These are phyloP conservation scores for Linaria vulgaris DNA, from an alignment of 257 asterid genomes.

Conservation along the genomic window DNA sequence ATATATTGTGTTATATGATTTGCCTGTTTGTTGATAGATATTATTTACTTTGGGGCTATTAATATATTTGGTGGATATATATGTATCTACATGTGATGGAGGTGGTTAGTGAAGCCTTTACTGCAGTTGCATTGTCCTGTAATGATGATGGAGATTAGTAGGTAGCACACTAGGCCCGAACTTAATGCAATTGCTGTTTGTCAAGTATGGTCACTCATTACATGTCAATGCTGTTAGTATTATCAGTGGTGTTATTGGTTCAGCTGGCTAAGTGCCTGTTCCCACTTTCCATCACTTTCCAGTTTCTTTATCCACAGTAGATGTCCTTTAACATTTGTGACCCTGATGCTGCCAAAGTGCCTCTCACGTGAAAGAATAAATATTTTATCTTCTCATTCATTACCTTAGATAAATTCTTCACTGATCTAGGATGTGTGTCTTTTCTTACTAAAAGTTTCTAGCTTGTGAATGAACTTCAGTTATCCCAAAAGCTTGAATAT, in stretches of 20 bases:
- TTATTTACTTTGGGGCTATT: background rate
- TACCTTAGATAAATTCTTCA: background rate
- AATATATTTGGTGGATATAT: too few relatives aligned
- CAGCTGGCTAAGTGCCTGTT: background rate
- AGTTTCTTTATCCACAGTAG: too few relatives aligned
- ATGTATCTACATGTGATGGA: background rate
- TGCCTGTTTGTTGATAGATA: background rate
- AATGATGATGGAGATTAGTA: constrained; percentile 8
- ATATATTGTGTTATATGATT: too few relatives aligned
- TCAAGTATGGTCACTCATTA: background rate
- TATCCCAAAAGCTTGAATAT: background rate
- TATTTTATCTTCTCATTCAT: too few relatives aligned
- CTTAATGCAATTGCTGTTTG: constrained; percentile 4
- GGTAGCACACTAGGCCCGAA: background rate
- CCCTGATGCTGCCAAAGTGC: too few relatives aligned
- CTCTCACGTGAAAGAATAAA: too few relatives aligned
- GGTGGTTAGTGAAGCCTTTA: constrained; percentile 5
- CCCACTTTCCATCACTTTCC: too few relatives aligned
- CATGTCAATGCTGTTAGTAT: background rate
- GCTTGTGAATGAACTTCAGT: background rate
- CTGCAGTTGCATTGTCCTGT: constrained; percentile 4
- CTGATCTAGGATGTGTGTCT: background rate
- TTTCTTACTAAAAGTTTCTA: background rate
- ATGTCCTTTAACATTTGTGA: too few relatives aligned
- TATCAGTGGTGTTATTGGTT: background rate